Conservation (phyloP, 2,329 filamentous ascomycete genomes). For the Didymellaceae sp. region DNA sequence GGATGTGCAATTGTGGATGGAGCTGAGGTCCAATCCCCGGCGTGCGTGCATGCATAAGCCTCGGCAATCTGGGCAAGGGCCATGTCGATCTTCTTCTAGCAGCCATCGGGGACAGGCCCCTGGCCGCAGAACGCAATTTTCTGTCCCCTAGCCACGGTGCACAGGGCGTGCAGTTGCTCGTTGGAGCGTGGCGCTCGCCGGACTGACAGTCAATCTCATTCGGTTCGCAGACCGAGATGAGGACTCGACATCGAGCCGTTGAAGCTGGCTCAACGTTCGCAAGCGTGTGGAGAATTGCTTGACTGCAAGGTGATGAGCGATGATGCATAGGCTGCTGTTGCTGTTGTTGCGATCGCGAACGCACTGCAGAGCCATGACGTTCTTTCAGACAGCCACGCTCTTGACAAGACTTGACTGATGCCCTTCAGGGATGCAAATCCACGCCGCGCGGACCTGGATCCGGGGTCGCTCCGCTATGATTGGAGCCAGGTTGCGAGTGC, state of each 20-base stretch:
- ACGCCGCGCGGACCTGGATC: slow-evolving; percentile 3
- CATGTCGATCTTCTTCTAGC: slow-evolving; percentile 26
- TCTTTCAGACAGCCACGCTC: slow-evolving; percentile 37
- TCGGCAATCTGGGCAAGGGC: slow-evolving; percentile 32
- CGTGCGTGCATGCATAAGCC: slow-evolving; percentile 14
- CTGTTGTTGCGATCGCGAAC: slow-evolving; percentile 5
- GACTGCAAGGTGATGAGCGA: slow-evolving; percentile 2
- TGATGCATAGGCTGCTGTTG: background rate
- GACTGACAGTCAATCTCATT: slow-evolving; percentile 1
- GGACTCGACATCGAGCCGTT: slow-evolving; percentile 12
- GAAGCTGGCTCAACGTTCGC: slow-evolving; percentile 6
- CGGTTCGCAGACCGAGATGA: slow-evolving; percentile 7
- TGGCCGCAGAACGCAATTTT: slow-evolving; percentile 17
- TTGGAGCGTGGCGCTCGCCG: slow-evolving; percentile 5
- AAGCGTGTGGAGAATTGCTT: background rate
- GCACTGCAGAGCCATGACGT: slow-evolving; percentile 26
- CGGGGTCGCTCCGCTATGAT: background rate
- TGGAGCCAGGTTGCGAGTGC: slow-evolving; percentile 9
- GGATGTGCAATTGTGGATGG: slow-evolving; percentile 3
- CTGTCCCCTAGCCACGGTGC: slow-evolving; percentile 5
- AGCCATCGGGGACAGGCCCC: slow-evolving; percentile 18
- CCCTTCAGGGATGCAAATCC: slow-evolving; percentile 11
- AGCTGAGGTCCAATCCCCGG: slow-evolving; percentile 13
- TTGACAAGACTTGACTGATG: background rate
- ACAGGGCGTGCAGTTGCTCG: background rate